Evolutionary conservation across 495 filamentous ascomycete genomes (phyloP).

Genomic region (Hyaloscypha variabilis): DNA sequence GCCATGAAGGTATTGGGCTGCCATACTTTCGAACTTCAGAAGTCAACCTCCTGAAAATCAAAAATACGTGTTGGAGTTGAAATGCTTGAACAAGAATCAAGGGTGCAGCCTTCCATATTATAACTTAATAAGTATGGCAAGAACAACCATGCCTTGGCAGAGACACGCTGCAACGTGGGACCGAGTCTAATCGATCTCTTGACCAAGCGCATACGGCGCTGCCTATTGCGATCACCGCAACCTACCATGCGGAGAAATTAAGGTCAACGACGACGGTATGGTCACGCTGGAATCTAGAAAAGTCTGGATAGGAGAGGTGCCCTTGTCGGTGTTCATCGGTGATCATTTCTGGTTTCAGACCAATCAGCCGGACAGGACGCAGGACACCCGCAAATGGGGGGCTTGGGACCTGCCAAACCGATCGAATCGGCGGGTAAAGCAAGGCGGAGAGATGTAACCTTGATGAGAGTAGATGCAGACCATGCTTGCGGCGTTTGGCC

Average conservation of each 20-base stretch:
- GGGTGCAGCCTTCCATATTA: background rate
- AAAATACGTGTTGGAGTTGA: background rate
- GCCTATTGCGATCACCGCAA: constrained; percentile 10
- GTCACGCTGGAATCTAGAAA: constrained; percentile 5
- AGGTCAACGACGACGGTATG: background rate
- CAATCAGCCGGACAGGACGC: constrained; percentile 5
- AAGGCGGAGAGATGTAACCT: background rate
- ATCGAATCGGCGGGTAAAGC: background rate
- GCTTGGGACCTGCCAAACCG: background rate
- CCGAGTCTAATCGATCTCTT: constrained; percentile 14
- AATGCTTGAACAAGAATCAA: background rate
- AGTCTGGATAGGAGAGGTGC: constrained; percentile 3
- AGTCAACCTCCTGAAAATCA: background rate
- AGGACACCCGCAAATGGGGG: background rate
- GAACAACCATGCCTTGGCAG: background rate
- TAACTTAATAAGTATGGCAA: background rate
- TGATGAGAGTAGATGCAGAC: too few relatives aligned
- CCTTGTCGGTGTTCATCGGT: constrained; percentile 4
- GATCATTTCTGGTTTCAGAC: constrained; percentile 4
- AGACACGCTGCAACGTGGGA: constrained; percentile 6
- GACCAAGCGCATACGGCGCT: constrained; percentile 18
- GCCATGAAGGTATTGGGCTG: background rate
- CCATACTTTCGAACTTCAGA: background rate
- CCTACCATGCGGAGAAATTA: constrained; percentile 3
- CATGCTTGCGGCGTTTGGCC: background rate